A percentile compares a stretch with the other conserved stretches of the same genome.
Conservation (phyloP, 140 eudicot species). For the Senecio squalidus region DNA sequence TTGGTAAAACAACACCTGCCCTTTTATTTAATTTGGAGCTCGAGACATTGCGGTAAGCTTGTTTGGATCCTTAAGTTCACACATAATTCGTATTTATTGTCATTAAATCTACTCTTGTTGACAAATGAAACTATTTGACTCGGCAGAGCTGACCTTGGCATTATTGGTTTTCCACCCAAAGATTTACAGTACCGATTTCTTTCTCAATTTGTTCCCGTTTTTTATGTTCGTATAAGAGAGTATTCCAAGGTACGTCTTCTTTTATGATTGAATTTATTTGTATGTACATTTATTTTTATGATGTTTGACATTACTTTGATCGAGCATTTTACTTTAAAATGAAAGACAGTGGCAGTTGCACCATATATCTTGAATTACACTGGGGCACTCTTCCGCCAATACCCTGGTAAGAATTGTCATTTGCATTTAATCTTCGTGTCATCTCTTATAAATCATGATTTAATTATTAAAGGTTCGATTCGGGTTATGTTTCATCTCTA, state of each 20-base stretch:
- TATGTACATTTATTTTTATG: background rate
- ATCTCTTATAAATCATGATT: too few relatives aligned
- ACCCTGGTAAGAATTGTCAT: conserved; percentile 61
- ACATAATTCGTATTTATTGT: background rate
- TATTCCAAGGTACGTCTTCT: conserved; percentile 71
- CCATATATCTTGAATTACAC: conserved; percentile 84
- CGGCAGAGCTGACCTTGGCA: conserved; percentile 92
- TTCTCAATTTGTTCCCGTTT: conserved; percentile 82
- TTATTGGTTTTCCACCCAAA: conserved; percentile 86
- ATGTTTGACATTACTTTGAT: conserved; percentile 20
- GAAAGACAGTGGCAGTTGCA: conserved; percentile 97
- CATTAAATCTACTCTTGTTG: background rate
- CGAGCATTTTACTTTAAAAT: conserved; percentile 25
- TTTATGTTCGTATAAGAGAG: conserved; percentile 89
- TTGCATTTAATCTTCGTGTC: background rate
- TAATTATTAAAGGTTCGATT: too few relatives aligned
- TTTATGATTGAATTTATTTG: conserved; percentile 4
- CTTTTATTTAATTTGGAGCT: conserved; percentile 93
- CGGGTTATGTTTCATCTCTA: too few relatives aligned
- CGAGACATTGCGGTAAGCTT: conserved; percentile 77
- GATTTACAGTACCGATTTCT: conserved; percentile 93
- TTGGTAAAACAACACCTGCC: conserved; percentile 76
- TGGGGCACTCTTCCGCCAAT: conserved; percentile 96
- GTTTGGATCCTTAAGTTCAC: background rate
- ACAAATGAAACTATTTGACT: conserved; percentile 5